Evolutionary conservation across 257 asterid genomes (phyloP), one percentile per base, ranked within the genome.

Genomic region (Schizonepeta tenuifolia): DNA sequence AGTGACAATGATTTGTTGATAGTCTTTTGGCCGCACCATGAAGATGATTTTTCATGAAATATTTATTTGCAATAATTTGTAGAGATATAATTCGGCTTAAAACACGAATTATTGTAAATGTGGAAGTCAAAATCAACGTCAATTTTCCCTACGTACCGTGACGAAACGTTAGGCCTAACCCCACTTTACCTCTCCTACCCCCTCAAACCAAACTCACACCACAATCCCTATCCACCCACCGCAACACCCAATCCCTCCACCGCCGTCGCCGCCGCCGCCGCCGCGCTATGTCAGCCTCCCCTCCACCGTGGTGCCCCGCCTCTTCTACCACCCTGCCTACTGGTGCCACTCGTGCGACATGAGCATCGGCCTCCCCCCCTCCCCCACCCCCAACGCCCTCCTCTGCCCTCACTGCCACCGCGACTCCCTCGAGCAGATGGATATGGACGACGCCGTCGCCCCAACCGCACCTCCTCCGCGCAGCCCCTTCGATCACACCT

Each of bases 291-390:
- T 72, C 86, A 17, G 44, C 88, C 74, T 77, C 83, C 55, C 85
- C 0, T 74, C 83, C 74, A 61, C 85, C 65, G 55, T 81, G 55
- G 65, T 71, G 3, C 79, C 84, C 50, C 84, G 78, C 65, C 84
- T 85, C 80, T 79, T 77, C 80, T 86, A 73, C 81, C 90, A 81
- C 83, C 92, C 90, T 9, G 88, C 91, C 59, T 87, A 82, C 80
- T 93, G 97, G 96, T 91, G 98, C 80, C 92, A 92, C 86, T 86
- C 87, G 33, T 92, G 98, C 78, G 96, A 88, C 88, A 92, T 86
- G 96, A 84, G 90, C 79, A 84, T 93, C 87, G 88, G 87, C 79
- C 83, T 87, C 26, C 89, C 88, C 51, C 88, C 92, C 35, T 78
- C 91, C 71, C 81, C 90, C 9, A 78, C 83, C 64, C 82, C 90